Conservation (phyloP, 208 protist species). For the Crithidia bombi region DNA sequence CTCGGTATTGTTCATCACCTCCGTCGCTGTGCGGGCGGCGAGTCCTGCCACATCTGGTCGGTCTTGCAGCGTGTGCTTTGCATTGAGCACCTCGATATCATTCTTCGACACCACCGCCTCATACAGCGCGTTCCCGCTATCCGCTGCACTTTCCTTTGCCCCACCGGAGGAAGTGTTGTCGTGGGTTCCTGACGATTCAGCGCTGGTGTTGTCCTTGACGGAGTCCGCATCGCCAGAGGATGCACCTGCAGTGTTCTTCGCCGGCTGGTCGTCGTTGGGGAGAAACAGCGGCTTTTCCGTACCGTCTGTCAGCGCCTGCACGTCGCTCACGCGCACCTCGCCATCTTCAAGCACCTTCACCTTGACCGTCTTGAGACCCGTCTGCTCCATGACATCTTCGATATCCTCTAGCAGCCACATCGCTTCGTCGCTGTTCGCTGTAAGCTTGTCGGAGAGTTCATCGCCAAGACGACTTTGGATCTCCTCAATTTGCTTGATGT, state of each 20-base stretch:
- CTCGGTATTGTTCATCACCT: slow-evolving; percentile 89
- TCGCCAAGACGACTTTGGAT: slow-evolving; percentile 68
- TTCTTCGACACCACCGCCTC: slow-evolving; percentile 51
- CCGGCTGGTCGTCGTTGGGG: slow-evolving; percentile 12
- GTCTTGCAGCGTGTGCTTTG: slow-evolving; percentile 77
- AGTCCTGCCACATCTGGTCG: slow-evolving; percentile 76
- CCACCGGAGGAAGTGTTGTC: not conserved
- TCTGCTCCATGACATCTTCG: slow-evolving; percentile 83
- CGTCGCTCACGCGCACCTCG: slow-evolving; percentile 52
- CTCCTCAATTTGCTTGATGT: slow-evolving; percentile 81
- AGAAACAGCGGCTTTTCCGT: slow-evolving; percentile 75
- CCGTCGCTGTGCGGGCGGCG: slow-evolving; percentile 73
- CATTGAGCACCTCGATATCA: slow-evolving; percentile 82
- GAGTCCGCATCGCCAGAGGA: not conserved
- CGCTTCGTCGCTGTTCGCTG: slow-evolving; percentile 70
- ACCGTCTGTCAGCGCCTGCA: slow-evolving; percentile 65
- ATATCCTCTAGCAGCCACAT: slow-evolving; percentile 90
- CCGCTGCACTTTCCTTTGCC: not conserved
- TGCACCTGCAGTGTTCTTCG: not conserved
- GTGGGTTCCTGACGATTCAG: not conserved
- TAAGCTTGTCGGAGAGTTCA: slow-evolving; percentile 63
- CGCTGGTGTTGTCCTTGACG: not conserved
- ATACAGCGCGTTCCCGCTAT: slow-evolving; percentile 26
- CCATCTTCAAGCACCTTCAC: slow-evolving; percentile 74
- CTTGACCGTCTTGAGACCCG: slow-evolving; percentile 77